These are phyloP conservation scores for Ogataea philodendri DNA, from an alignment of 805 yeast genomes.

Conservation along the genomic window DNA sequence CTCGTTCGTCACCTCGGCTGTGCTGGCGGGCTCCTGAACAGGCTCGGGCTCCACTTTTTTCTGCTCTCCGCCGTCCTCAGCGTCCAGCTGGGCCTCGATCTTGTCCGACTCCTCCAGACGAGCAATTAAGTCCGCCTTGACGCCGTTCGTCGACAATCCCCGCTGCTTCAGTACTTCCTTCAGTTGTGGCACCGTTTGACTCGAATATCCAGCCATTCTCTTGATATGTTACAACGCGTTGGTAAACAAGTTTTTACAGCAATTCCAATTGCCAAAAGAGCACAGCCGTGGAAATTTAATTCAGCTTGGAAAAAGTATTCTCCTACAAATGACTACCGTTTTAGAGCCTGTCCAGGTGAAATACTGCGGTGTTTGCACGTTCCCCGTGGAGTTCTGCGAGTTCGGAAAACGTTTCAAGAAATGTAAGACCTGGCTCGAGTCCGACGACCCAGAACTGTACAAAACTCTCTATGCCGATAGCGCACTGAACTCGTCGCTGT, in stretches of 20 bases:
- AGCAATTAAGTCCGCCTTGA: conserved; percentile 72
- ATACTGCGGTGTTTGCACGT: conserved; percentile 78
- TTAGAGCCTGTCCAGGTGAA: conserved; percentile 37
- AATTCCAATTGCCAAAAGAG: conserved; percentile 2
- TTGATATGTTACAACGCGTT: conserved; percentile 1
- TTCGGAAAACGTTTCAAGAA: conserved; percentile 78
- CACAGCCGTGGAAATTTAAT: conserved; percentile 7
- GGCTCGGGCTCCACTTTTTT: conserved; percentile 18
- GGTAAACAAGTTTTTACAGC: conserved; percentile 12
- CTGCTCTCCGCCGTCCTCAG: conserved; percentile 15
- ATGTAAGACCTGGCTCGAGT: conserved; percentile 80
- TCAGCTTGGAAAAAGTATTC: conserved; percentile 1
- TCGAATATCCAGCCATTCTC: conserved; percentile 52
- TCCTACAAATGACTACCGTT: conserved; percentile 5
- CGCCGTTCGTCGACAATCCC: conserved; percentile 69
- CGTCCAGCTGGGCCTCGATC: conserved; percentile 31
- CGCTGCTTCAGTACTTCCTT: conserved; percentile 70
- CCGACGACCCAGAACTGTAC: conserved; percentile 55
- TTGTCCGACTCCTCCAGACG: conserved; percentile 61
- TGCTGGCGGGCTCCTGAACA: conserved; percentile 2
- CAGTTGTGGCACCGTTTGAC: conserved; percentile 79
- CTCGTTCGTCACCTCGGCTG: conserved; percentile 12
- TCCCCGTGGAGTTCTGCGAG: conserved; percentile 92
- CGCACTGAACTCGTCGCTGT: conserved; percentile 49
- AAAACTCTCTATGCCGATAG: conserved; percentile 59